A percentile compares a stretch with the other conserved stretches of the same genome.
phyloP scores from a whole-genome alignment of 2,329 filamentous ascomycete species.

The Thielaviopsis cerberus region DNA sequence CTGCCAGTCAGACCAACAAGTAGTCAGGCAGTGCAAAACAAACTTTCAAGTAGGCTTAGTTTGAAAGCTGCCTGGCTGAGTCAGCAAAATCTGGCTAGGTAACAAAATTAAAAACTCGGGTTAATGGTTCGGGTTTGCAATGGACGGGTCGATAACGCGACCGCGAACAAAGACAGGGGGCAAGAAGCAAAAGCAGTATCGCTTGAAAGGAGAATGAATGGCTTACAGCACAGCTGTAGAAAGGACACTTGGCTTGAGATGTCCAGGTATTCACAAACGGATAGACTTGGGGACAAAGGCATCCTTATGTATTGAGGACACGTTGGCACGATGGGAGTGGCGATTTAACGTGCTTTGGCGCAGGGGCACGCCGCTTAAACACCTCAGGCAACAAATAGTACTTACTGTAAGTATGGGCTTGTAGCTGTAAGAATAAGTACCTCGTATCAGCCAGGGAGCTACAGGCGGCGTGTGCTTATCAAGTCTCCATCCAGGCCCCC shows the following conservation, averaged over 20 bases:
- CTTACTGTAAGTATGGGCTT: neutral
- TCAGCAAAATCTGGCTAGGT: neutral
- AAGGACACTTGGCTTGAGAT: slow-evolving; percentile 11
- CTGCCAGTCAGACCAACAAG: slow-evolving; percentile 1
- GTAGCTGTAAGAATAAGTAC: slow-evolving; percentile 5
- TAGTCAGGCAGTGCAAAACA: neutral
- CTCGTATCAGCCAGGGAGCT: neutral
- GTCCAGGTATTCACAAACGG: neutral
- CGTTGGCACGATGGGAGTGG: slow-evolving; percentile 9
- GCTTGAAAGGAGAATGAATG: neutral
- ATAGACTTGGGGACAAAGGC: slow-evolving; percentile 5
- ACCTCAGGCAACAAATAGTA: slow-evolving; percentile 11
- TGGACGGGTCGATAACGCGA: neutral
- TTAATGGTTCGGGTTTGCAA: slow-evolving; percentile 1
- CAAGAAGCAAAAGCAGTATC: neutral
- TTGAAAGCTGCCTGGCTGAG: slow-evolving; percentile 6
- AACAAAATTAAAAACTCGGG: slow-evolving; percentile 2
- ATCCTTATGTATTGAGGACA: slow-evolving; percentile 13
- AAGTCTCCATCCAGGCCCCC: slow-evolving; percentile 5
- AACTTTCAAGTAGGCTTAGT: neutral
- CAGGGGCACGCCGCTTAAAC: neutral
- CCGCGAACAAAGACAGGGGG: neutral
- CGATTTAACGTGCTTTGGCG: neutral
- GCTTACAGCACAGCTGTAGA: neutral
- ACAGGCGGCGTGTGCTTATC: neutral